Conservation (phyloP, 495 filamentous ascomycete species). For the Aspergillus affinis region DNA sequence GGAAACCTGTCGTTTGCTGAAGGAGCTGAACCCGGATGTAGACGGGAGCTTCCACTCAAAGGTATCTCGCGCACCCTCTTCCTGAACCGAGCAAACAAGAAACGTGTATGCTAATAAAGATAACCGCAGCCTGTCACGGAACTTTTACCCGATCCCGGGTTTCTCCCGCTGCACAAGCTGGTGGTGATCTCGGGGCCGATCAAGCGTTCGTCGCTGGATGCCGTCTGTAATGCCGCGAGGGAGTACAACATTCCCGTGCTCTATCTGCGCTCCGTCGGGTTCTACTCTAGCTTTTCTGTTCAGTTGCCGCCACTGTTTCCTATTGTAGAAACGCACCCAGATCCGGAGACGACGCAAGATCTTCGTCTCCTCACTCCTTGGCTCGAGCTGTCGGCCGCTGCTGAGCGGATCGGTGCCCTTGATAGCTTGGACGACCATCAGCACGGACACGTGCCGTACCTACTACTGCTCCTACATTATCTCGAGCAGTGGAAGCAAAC, state of each 20-base stretch:
- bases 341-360: constrained; percentile 80
- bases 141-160: constrained; percentile 40
- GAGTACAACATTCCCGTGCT: constrained; percentile 71
- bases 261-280: constrained; percentile 82
- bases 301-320: constrained; percentile 75
- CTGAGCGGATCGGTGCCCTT: constrained; percentile 61
- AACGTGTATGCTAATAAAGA: background rate
- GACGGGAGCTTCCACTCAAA: constrained; percentile 60
- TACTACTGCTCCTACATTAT: constrained; percentile 81
- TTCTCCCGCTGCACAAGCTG: constrained; percentile 62
- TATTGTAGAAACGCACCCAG: constrained; percentile 96
- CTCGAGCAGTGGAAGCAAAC: constrained; percentile 77
- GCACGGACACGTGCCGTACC: constrained; percentile 91
- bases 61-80: constrained; percentile 19
- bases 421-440: constrained; percentile 73
- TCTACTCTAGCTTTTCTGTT: constrained; percentile 81
- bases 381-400: constrained; percentile 70
- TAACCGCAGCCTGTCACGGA: constrained; percentile 35
- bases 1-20: constrained; percentile 69
- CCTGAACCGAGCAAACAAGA: background rate
- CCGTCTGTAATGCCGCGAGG: constrained; percentile 57
- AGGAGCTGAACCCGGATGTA: constrained; percentile 96
- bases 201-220: constrained; percentile 53
- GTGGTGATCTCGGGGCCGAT: constrained; percentile 76
- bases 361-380: constrained; percentile 84